Conservation (phyloP, 139 green algal species). For the Dunaliella sp. region DNA sequence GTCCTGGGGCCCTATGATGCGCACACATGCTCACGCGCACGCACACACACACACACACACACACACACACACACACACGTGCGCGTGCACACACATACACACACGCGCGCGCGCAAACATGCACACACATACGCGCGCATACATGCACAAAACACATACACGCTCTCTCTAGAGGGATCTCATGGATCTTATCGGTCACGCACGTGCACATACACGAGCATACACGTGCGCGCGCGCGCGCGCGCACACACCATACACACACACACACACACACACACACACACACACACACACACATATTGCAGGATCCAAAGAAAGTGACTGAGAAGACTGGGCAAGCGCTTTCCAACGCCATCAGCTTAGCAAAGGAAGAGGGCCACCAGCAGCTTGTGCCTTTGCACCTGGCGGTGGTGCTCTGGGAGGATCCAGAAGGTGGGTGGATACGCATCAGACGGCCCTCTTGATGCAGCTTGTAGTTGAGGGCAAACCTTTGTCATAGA, state of each 20-base stretch:
- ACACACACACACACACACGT: neutral
- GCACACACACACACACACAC: neutral
- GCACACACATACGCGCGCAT: slow-evolving; percentile 4
- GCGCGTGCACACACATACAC: slow-evolving; percentile 6
- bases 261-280: slow-evolving; percentile 17
- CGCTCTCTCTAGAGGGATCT: too few species aligned
- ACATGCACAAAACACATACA: too few species aligned
- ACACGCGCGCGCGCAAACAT: slow-evolving; percentile 3
- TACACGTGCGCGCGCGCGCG: neutral
- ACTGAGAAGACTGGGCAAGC: slow-evolving; percentile 46
- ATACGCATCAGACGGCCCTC: neutral
- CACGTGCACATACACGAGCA: neutral
- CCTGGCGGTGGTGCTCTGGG: slow-evolving; percentile 66
- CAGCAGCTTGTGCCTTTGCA: slow-evolving; percentile 63
- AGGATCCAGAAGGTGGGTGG: slow-evolving; percentile 50
- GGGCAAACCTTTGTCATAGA: neutral
- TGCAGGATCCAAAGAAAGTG: slow-evolving; percentile 53
- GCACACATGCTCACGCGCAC: neutral
- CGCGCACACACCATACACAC: slow-evolving; percentile 12
- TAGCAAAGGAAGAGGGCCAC: slow-evolving; percentile 64
- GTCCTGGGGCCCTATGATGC: too few species aligned
- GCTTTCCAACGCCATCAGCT: slow-evolving; percentile 10
- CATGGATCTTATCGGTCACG: too few species aligned
- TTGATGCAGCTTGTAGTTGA: neutral
- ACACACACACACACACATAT: slow-evolving; percentile 14